Evolutionary conservation across 1,284 basidiomycete species (phyloP).

Genomic region (Marasmius oreades): DNA sequence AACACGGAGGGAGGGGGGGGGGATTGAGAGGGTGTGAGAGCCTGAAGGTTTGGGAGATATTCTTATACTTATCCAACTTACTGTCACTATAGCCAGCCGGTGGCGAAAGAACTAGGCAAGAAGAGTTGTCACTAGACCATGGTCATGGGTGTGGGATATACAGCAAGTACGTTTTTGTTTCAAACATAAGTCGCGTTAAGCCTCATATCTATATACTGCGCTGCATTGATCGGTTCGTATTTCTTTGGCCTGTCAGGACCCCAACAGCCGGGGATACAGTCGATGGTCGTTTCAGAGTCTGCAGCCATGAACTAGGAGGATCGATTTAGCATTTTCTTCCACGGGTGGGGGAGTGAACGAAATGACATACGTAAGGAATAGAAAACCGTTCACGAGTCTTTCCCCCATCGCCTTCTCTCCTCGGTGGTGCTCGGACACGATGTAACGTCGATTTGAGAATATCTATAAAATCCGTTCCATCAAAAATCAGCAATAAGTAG

Average conservation of each 20-base stretch:
- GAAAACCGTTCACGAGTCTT: slow-evolving; percentile 49
- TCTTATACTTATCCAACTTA: too few relatives aligned
- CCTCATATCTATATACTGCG: slow-evolving; percentile 3
- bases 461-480: slow-evolving; percentile 26
- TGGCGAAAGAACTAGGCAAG: too few relatives aligned
- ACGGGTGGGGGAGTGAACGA: not conserved
- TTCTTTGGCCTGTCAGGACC: slow-evolving; percentile 36
- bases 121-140: too few relatives aligned
- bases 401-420: slow-evolving; percentile 21
- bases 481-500: not conserved
- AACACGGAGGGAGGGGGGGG: too few relatives aligned
- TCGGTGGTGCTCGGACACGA: slow-evolving; percentile 48
- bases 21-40: too few relatives aligned
- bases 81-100: too few relatives aligned
- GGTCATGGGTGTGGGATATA: too few relatives aligned
- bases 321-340: slow-evolving; percentile 10
- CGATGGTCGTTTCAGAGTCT: slow-evolving; percentile 38
- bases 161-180: too few relatives aligned
- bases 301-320: slow-evolving; percentile 19
- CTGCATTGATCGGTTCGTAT: slow-evolving; percentile 32
- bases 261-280: slow-evolving; percentile 49
- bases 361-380: slow-evolving; percentile 47
- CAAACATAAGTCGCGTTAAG: slow-evolving; percentile 1
- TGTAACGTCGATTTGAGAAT: slow-evolving; percentile 58
- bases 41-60: too few relatives aligned